phyloP scores from a whole-genome alignment of 192 early-diverging fungal genomes.

The Backusella liffmaniae region DNA sequence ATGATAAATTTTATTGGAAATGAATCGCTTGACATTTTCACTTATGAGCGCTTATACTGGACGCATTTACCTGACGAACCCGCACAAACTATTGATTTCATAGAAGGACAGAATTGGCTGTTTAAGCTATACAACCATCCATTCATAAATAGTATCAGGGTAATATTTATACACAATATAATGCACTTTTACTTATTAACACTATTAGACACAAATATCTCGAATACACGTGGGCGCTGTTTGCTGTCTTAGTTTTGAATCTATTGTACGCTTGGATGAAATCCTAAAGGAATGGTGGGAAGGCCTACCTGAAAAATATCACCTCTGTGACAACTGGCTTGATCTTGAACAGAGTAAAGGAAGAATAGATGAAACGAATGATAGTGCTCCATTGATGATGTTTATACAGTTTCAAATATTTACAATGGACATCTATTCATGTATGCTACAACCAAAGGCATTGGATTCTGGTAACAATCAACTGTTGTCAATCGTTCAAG shows the following conservation, averaged over 20 bases:
- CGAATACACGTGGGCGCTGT: background rate
- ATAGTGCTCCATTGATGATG: background rate
- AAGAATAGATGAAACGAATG: background rate
- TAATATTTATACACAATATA: background rate
- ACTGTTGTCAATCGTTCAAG: background rate
- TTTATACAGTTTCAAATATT: background rate
- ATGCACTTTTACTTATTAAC: background rate
- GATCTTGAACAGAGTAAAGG: background rate
- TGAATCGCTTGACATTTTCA: background rate
- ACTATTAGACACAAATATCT: background rate
- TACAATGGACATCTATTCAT: constrained; percentile 5
- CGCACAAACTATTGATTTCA: background rate
- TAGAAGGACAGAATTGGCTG: background rate
- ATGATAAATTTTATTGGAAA: background rate
- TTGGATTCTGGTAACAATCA: background rate
- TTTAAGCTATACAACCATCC: background rate
- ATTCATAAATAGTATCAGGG: background rate
- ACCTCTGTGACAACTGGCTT: background rate
- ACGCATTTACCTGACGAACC: background rate
- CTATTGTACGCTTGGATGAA: background rate
- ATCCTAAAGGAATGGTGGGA: background rate
- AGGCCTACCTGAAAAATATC: background rate
- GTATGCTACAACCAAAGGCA: background rate
- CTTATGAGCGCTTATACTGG: background rate
- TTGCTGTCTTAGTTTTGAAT: background rate